Percentiles rank a stretch among this genome's conserved stretches.
Evolutionary conservation across 2,329 filamentous ascomycete genomes (phyloP).

Genomic region (Thielaviopsis euricoi): DNA sequence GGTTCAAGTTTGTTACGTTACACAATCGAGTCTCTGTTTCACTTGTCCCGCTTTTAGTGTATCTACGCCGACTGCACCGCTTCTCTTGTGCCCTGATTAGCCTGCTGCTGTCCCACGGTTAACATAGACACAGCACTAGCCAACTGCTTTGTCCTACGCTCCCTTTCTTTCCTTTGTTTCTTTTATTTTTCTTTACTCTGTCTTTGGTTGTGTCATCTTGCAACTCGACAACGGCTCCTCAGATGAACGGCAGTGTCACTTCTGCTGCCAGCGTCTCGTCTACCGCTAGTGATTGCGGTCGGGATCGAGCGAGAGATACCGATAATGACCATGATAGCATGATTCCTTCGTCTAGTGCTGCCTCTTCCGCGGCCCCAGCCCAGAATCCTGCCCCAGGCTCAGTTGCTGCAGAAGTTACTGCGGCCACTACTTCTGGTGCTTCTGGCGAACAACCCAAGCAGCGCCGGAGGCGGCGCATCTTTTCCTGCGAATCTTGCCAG

Average conservation of each 20-base stretch:
- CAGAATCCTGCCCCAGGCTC: slow-evolving; percentile 2
- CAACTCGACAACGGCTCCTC: background rate
- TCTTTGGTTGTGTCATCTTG: background rate
- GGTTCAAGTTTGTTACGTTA: background rate
- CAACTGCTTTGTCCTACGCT: background rate
- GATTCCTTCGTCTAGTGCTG: background rate
- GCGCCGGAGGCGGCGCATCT: slow-evolving; percentile 7
- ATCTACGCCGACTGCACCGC: background rate
- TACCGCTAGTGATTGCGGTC: background rate
- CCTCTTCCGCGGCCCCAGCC: background rate
- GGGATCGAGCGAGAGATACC: background rate
- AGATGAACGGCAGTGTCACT: slow-evolving; percentile 2
- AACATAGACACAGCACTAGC: background rate
- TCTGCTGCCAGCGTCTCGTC: slow-evolving; percentile 4
- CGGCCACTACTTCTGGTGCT: background rate
- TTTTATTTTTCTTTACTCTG: background rate
- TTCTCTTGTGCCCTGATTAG: background rate
- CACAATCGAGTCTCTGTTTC: background rate
- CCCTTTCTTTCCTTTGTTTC: background rate
- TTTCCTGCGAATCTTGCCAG: slow-evolving; percentile 11
- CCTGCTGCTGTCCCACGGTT: background rate
- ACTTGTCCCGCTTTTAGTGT: background rate
- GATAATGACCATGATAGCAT: background rate
- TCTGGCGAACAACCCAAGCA: slow-evolving; percentile 6
- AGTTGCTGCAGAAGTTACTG: slow-evolving; percentile 7